These are phyloP conservation scores for Wallacemonas sp. DNA, from an alignment of 208 protist species.

Conservation along the genomic window DNA sequence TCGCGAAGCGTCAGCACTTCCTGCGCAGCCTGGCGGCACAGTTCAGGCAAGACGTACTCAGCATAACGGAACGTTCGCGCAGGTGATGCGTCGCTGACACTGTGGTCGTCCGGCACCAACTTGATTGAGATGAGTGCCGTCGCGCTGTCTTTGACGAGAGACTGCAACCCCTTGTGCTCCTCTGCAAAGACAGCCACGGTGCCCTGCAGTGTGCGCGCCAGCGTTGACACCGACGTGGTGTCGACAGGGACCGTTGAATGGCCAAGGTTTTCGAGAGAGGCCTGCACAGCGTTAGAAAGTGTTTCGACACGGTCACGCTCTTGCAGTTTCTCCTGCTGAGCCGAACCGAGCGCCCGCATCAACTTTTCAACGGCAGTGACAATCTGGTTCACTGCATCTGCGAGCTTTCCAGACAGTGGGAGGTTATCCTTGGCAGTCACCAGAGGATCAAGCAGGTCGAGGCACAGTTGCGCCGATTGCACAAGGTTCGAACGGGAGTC, in stretches of 20 bases:
- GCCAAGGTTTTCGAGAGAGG: too few relatives aligned
- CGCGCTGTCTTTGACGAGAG: slow-evolving; percentile 1
- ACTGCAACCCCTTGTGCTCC: not conserved
- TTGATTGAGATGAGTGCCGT: not conserved
- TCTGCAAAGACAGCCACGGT: not conserved
- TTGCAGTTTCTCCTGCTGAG: not conserved
- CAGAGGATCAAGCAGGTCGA: not conserved
- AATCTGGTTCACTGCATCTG: slow-evolving; percentile 1
- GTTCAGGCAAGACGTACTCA: slow-evolving; percentile 14
- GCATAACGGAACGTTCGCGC: not conserved
- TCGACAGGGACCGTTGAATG: too few relatives aligned
- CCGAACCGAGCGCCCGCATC: slow-evolving; percentile 1
- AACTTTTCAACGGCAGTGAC: not conserved
- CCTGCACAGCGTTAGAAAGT: not conserved
- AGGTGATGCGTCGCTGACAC: too few relatives aligned
- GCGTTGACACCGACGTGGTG: not conserved
- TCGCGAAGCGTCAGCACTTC: slow-evolving; percentile 1
- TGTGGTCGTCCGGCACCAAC: not conserved
- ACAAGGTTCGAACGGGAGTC: slow-evolving; percentile 5
- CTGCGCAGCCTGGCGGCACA: not conserved
- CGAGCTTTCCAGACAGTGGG: not conserved
- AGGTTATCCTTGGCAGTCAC: not conserved
- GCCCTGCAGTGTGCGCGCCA: not conserved
- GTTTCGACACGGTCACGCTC: not conserved
- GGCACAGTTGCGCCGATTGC: not conserved